Conservation (phyloP, 2,329 filamentous ascomycete species). For the Talaromyces amestolkiae region DNA sequence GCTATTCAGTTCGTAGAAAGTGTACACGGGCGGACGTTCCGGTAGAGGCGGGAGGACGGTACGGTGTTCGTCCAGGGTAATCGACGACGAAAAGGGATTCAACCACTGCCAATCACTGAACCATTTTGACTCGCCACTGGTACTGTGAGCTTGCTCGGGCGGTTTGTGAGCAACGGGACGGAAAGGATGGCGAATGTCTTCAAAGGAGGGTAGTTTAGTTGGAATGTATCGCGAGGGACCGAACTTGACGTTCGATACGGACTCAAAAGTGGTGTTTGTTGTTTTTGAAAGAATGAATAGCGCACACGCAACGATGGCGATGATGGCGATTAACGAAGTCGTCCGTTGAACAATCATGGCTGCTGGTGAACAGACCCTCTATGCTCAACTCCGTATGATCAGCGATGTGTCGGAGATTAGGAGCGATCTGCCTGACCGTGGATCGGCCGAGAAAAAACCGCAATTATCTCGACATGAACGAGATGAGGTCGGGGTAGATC, state of each 20-base stretch:
- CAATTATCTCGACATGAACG: constrained; percentile 3
- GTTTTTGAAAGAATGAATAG: constrained; percentile 47
- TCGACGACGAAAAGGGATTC: constrained; percentile 78
- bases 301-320: constrained; percentile 44
- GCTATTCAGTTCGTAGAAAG: constrained; percentile 75
- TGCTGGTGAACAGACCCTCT: not conserved
- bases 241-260: constrained; percentile 24
- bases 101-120: constrained; percentile 87
- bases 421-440: constrained; percentile 8
- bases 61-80: constrained; percentile 77
- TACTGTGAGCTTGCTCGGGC: constrained; percentile 72
- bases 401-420: constrained; percentile 1
- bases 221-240: constrained; percentile 33
- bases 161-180: constrained; percentile 68
- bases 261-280: constrained; percentile 27
- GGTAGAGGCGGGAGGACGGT: constrained; percentile 76
- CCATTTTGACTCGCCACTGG: constrained; percentile 76
- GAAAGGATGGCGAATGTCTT: constrained; percentile 62
- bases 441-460: not conserved
- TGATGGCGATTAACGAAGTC: constrained; percentile 42
- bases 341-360: constrained; percentile 42
- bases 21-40: constrained; percentile 75
- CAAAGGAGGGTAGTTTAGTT: constrained; percentile 46
- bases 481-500: not conserved
- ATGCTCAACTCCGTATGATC: not conserved